These are phyloP conservation scores for Aspergillus campestris DNA, from an alignment of 495 filamentous ascomycete species.

Conservation along the genomic window DNA sequence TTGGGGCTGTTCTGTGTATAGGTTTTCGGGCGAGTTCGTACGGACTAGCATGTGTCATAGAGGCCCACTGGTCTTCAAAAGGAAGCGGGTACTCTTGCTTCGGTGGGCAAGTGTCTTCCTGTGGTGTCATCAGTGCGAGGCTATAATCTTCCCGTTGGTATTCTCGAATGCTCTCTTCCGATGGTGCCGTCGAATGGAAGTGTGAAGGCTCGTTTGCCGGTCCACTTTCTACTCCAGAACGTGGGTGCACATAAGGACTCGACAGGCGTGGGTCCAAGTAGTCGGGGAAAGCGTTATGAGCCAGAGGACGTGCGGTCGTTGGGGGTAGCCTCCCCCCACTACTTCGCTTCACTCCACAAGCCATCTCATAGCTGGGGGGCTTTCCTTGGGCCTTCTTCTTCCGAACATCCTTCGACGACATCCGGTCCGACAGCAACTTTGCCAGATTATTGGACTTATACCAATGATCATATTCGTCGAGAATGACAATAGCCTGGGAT, in stretches of 20 bases:
- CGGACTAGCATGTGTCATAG: slow-evolving; percentile 15
- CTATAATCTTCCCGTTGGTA: neutral
- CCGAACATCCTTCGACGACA: slow-evolving; percentile 63
- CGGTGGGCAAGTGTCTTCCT: neutral
- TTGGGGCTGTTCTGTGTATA: neutral
- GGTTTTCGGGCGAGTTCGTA: slow-evolving; percentile 4
- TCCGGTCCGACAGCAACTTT: slow-evolving; percentile 58
- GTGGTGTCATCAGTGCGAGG: neutral
- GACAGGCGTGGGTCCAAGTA: slow-evolving; percentile 31
- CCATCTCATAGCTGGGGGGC: slow-evolving; percentile 1
- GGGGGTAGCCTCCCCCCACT: neutral
- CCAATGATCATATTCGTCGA: slow-evolving; percentile 63
- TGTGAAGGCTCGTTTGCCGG: neutral
- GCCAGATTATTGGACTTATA: slow-evolving; percentile 55
- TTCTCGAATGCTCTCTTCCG: neutral
- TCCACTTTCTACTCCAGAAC: neutral
- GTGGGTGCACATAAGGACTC: slow-evolving; percentile 4
- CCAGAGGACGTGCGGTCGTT: neutral
- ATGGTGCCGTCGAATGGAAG: neutral
- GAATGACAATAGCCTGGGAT: slow-evolving; percentile 31
- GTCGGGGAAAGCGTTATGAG: slow-evolving; percentile 7
- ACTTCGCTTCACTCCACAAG: slow-evolving; percentile 1
- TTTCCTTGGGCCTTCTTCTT: slow-evolving; percentile 28
- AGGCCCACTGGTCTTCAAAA: slow-evolving; percentile 3
- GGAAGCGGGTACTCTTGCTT: slow-evolving; percentile 10